Base-by-base conservation (phyloP, 1,284 basidiomycete genomes). In the Leucoagaricus sp. region DNA sequence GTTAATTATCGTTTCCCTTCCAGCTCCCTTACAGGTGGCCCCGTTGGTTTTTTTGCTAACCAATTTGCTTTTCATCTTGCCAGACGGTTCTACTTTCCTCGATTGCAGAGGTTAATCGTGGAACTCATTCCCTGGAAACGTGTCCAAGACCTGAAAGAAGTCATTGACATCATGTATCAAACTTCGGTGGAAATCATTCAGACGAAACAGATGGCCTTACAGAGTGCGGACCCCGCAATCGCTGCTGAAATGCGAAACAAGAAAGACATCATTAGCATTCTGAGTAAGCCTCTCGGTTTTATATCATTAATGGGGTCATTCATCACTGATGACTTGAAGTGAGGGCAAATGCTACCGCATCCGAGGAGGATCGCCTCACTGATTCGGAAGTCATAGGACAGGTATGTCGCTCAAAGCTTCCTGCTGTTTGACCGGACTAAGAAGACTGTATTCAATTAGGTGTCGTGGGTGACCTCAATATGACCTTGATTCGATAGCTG, bases 191-290 rank as follows among this genome's bases (percentile, higher is more conserved):
- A 70, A 23, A 72, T 79, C 13, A 70, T 70, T 31, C 61, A 69
- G 25, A 53, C 65, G 4, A 78, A 75, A 64, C 70, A 69, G 58
- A 60, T 59, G 26, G 69, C 68, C 12, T 55, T 74, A 10, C 58
- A 33, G 29, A 63, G 61, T 34, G 67, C 66, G 4, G 67, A 74
- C 36, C 64, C 65, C 28, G 66, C 62, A 9, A 44, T 67, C 8
- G 61, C 61, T 25, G 61, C 63, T 21, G 71, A 75, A 53, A 64
- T 77, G 33, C 70, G 66, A 3, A 62, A 72, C 48, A 77, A 75
- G 4, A 76, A 75, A 54, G 80, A 82, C 61, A 68, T 81, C 47
- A 72, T 80, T 60, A 80, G 77, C 56, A 73, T 81, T 25, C 72
- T 82, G 38, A 65, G 74, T 75, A 61, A 59, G 76, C 67, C 12